These are phyloP conservation scores for Neoboletus magnificus DNA, from an alignment of 768 basidiomycete species.

Conservation along the genomic window DNA sequence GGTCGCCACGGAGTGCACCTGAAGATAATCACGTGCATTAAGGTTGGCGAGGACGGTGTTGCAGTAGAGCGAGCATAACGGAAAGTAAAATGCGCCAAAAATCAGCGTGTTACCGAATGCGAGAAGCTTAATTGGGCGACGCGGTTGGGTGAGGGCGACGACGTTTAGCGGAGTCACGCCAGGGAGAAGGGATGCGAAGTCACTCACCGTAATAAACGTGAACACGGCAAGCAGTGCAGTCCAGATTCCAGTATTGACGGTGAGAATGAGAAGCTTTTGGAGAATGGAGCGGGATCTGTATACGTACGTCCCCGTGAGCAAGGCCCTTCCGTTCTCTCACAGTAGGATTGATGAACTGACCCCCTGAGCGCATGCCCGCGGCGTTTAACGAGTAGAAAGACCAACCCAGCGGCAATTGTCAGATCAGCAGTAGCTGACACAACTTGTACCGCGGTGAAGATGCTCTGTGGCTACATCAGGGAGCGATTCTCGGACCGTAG, in stretches of 20 bases:
- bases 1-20: no score
- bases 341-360: background rate
- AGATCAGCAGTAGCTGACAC: background rate
- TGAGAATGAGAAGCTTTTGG: constrained; percentile 7
- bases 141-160: background rate
- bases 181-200: background rate
- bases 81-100: constrained; percentile 7
- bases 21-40: constrained; percentile 3
- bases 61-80: constrained; percentile 11
- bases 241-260: constrained; percentile 13
- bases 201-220: background rate
- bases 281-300: constrained; percentile 2
- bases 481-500: background rate
- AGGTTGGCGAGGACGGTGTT: constrained; percentile 11
- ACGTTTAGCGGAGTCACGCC: no score
- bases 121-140: no score
- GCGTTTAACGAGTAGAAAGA: background rate
- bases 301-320: background rate
- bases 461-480: background rate
- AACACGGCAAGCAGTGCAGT: constrained; percentile 6
- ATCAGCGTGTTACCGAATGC: background rate
- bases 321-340: background rate
- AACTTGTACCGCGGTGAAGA: constrained; percentile 1
- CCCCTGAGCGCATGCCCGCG: background rate
- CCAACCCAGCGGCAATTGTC: background rate